A percentile compares a stretch with the other conserved stretches of the same genome.
Conservation (phyloP, 345 rosid species). For the Eucalyptus camaldulensis region DNA sequence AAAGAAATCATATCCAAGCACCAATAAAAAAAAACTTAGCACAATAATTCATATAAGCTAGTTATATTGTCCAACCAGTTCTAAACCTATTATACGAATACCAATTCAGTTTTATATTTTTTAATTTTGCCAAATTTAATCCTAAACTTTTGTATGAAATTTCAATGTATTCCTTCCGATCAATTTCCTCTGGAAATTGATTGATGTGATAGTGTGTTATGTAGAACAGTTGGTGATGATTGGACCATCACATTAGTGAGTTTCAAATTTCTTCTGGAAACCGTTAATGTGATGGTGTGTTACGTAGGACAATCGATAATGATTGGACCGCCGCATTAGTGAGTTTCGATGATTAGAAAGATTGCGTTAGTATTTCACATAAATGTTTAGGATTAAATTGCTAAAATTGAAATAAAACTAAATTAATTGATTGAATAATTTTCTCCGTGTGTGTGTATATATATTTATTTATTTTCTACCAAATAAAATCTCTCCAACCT, state of each 20-base stretch:
- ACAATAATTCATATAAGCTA: neutral
- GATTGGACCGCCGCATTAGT: rapidly evolving
- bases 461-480: neutral
- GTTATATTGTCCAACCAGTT: no score
- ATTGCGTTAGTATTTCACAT: neutral
- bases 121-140: no score
- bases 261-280: rapidly evolving
- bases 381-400: no score
- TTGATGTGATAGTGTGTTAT: neutral
- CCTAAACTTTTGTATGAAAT: no score
- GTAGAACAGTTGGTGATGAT: neutral
- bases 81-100: no score
- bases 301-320: no score
- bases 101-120: no score
- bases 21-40: no score
- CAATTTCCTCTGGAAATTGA: rapidly evolving
- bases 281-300: rapidly evolving
- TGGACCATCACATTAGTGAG: rapidly evolving
- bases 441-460: neutral
- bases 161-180: rapidly evolving
- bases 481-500: slow-evolving; percentile 1
- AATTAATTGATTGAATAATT: neutral
- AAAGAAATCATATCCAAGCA: neutral
- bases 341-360: neutral
- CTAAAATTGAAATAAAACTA: no score